Evolutionary conservation across 768 basidiomycete species (phyloP), one percentile per base, ranked within the genome.

Genomic region (Suillus americanus): DNA sequence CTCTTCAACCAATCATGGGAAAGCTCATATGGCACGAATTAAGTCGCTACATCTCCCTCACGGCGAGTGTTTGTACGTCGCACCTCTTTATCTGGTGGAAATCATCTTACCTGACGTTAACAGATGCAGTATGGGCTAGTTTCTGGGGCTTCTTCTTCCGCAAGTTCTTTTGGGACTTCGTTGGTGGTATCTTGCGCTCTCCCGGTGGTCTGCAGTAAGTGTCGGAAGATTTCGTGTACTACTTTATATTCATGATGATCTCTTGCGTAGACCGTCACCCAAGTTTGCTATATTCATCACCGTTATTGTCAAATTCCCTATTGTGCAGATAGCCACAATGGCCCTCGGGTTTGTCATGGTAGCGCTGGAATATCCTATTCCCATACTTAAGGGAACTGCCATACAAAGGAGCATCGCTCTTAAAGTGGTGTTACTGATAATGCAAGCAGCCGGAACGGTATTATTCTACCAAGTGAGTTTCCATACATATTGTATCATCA

Each of bases 161-260:
- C 77, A 97, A 97, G 80, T 97, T 94, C 85, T 95, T 97, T 79
- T 97, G 92, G 91, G 95, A 97, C 80, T 94, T 97, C 73, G 79
- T 94, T n/a, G 89, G 87, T 65, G 94, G 91, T 55, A 89, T 83
- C 64, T 73, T 93, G 64, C 89, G 91, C 66, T 83, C 86, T 73
- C 91, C 91, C 35, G 91, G 91, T 79, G 91, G 91, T 61, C 63
- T 91, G 30, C 90, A 92, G 91, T 92, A 67, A 72, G 89, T 87
- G 16, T 41, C 41, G 53, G 8, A 33, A 25, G 46, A 33, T 25
- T 28, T 28, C 16, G 45, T 40, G 12, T 16, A 13, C 14, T 30
- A 25, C 62, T 65, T 59, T 56, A 35, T 43, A 16, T 48, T 68
- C 23, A 55, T 56, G 43, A 55, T 56, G 43, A 8, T 30, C 43